phyloP scores from a whole-genome alignment of 2,329 filamentous ascomycete genomes.

The Penicillium corylophilum region DNA sequence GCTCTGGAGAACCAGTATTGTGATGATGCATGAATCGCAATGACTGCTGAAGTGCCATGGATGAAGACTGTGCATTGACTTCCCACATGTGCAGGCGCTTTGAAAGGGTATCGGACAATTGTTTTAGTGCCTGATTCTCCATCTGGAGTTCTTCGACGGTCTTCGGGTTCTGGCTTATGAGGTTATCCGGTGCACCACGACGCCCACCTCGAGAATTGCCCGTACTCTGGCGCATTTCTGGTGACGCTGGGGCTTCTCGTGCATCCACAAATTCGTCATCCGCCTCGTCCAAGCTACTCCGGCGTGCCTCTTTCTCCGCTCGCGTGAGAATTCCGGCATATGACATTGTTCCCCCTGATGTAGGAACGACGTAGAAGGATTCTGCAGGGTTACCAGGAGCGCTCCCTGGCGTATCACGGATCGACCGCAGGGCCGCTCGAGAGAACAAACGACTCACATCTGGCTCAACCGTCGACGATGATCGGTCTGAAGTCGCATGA shows the following conservation, averaged over 20 bases:
- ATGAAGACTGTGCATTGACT: slow-evolving; percentile 82
- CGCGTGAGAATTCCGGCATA: slow-evolving; percentile 82
- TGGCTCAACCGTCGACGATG: slow-evolving; percentile 55
- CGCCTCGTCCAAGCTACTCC: slow-evolving; percentile 58
- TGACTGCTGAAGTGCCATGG: slow-evolving; percentile 82
- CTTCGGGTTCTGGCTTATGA: slow-evolving; percentile 52
- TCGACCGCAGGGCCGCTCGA: slow-evolving; percentile 75
- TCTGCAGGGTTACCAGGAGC: slow-evolving; percentile 58
- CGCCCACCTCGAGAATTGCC: slow-evolving; percentile 31
- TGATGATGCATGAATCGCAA: slow-evolving; percentile 53
- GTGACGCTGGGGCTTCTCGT: slow-evolving; percentile 61
- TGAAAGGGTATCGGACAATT: slow-evolving; percentile 80
- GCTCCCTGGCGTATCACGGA: slow-evolving; percentile 65
- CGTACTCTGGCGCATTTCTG: slow-evolving; percentile 47
- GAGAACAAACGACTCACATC: slow-evolving; percentile 85
- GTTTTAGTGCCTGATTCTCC: slow-evolving; percentile 83
- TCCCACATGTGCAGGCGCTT: slow-evolving; percentile 92
- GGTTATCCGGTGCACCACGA: slow-evolving; percentile 23
- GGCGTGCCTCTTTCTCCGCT: slow-evolving; percentile 45
- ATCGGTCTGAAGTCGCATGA: slow-evolving; percentile 42
- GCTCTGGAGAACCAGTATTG: slow-evolving; percentile 30
- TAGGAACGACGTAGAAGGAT: slow-evolving; percentile 93
- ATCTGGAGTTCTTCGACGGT: slow-evolving; percentile 83
- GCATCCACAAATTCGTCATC: slow-evolving; percentile 92
- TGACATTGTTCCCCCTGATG: slow-evolving; percentile 84